Evolutionary conservation across 306 rosid species (phyloP).

Genomic region (Inga laurina): DNA sequence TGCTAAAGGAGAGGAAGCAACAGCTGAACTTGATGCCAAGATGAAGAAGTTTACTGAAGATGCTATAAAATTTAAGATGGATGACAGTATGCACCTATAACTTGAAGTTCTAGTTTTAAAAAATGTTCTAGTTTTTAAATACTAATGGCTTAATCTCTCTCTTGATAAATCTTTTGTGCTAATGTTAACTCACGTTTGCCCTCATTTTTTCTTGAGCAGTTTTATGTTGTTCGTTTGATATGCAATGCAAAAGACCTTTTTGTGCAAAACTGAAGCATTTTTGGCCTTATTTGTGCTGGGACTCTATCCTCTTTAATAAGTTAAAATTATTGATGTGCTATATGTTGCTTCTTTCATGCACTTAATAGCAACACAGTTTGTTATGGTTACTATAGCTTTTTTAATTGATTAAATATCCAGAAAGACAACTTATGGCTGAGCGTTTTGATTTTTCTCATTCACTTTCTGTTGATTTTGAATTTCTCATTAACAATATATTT

Average conservation of each 20-base stretch:
- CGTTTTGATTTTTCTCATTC: background rate
- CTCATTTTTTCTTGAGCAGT: background rate
- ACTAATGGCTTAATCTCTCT: background rate
- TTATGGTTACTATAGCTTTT: background rate
- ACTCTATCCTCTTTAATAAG: background rate
- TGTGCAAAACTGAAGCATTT: constrained; percentile 20
- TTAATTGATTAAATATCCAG: background rate
- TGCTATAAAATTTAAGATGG: constrained; percentile 98
- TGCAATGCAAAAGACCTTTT: background rate
- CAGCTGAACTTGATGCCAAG: constrained; percentile 98
- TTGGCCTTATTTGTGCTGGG: background rate
- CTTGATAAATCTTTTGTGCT: background rate
- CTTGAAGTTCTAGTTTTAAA: constrained; percentile 6
- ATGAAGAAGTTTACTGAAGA: constrained; percentile 99
- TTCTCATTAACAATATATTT: constrained; percentile 32
- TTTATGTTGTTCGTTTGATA: background rate
- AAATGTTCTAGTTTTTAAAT: constrained; percentile 4
- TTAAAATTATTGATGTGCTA: background rate
- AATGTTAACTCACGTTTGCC: background rate
- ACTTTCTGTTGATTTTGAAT: background rate
- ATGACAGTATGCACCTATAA: constrained; percentile 68
- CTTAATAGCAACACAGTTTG: background rate
- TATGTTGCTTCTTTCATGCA: background rate
- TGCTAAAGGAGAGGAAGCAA: constrained; percentile 97
- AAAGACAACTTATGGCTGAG: background rate